phyloP scores from a whole-genome alignment of 352 stramenopile genomes.

The Pythium folliculosum region DNA sequence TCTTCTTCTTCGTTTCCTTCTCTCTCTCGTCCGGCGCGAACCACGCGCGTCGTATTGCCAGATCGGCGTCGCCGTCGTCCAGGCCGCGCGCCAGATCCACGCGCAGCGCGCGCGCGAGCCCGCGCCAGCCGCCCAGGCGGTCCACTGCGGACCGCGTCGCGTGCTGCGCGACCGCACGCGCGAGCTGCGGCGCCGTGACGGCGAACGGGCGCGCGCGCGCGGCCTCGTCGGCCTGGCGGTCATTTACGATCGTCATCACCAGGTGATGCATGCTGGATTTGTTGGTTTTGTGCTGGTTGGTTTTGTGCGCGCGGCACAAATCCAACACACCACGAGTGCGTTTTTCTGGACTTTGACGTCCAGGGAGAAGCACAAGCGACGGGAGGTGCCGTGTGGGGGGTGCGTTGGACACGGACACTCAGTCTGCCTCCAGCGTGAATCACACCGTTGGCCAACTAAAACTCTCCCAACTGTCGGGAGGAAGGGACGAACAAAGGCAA shows the following conservation, averaged over 20 bases:
- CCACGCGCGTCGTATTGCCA: not conserved
- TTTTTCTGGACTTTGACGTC: no score
- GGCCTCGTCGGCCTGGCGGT: not conserved
- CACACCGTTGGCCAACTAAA: no score
- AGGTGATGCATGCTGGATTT: constrained; percentile 4
- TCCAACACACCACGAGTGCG: no score
- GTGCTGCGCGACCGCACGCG: constrained; percentile 3
- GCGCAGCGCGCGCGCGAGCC: not conserved
- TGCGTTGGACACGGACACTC: no score
- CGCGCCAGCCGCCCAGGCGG: constrained; percentile 2
- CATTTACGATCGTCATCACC: not conserved
- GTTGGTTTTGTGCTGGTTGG: no score
- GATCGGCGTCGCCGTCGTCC: not conserved
- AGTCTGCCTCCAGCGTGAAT: no score
- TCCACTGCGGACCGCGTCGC: not conserved
- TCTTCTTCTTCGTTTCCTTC: not conserved
- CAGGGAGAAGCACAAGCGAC: no score
- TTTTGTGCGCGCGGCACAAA: no score
- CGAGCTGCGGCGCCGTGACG: not conserved
- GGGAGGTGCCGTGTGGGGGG: no score
- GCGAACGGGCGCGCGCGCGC: not conserved
- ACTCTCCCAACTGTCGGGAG: no score
- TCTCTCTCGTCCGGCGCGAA: not conserved
- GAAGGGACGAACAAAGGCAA: no score
- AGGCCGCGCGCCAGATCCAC: constrained; percentile 8